Base-by-base conservation (phyloP, 371 early-diverging fungal genomes). In the Haplosporangium sp. region DNA sequence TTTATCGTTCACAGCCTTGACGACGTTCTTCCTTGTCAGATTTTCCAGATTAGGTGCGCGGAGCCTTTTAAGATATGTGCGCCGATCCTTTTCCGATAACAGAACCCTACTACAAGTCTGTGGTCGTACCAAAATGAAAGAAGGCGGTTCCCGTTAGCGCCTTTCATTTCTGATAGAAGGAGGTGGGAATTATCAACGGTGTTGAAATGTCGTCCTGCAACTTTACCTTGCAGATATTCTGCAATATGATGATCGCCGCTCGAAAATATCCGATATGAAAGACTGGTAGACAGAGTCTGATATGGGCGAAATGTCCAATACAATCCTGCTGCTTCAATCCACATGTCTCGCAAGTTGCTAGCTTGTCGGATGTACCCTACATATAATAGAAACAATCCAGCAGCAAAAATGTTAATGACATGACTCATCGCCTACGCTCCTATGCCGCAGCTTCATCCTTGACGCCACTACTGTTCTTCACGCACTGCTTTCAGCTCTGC, bases 191-290 rank as follows among this genome's bases (percentile, higher is more conserved):
- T 10, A 5, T 21, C 12, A 16, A 7, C 55, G 40, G 53, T 37
- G 0, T n/a, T 55, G 29, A 29, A 29, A 29, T 29, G 29, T 29
- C 29, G 29, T 29, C 29, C 29, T 11, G 16, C 13, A 5, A 62
- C 41, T 54, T 36, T 86, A 90, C 94, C 89, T 99, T 99, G 92
- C 99, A 99, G 55, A 99, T 97, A 67, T 94, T 90, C 82, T 99
- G 99, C 45, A 99, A 83, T 67, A 99, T 95, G 47, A 89, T 89
- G 42, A 95, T 89, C 43, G 93, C 94, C 38, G 93, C 87, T 83
- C 96, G 93, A 75, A 99, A 98, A 76, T 96, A 98, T 58, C 99
- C 99, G 80, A 96, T 93, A 76, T 99, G 99, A 81, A 98, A 99
- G 14, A 99, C 97, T 5, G 99, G 99, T 46, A 99, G 86, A 37